Evolutionary conservation across 108 stramenopile genomes (phyloP).

Genomic region (Chaetoceros tenuissimus): DNA sequence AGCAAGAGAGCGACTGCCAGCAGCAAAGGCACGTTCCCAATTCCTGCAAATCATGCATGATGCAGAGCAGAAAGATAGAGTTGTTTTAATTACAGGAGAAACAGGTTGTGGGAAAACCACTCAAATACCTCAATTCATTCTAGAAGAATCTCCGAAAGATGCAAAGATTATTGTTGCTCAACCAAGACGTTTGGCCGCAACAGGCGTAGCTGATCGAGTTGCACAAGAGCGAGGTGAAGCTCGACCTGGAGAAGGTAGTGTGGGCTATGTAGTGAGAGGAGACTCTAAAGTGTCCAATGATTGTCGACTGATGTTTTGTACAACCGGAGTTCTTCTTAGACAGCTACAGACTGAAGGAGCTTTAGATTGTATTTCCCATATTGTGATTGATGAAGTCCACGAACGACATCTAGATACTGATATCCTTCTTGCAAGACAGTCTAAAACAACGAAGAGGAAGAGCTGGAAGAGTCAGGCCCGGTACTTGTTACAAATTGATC

Average conservation of each 20-base stretch:
- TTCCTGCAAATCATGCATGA: conserved; percentile 45
- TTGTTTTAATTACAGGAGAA: conserved; percentile 76
- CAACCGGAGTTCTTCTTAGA: conserved; percentile 94
- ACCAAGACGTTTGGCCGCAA: conserved; percentile 91
- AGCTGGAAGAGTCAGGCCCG: conserved; percentile 74
- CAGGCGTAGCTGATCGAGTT: conserved; percentile 88
- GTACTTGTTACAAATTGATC: conserved; percentile 83
- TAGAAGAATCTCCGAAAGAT: conserved; percentile 66
- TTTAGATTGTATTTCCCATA: conserved; percentile 76
- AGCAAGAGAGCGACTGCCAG: conserved; percentile 61
- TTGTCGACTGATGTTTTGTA: conserved; percentile 91
- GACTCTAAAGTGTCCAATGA: conserved; percentile 52
- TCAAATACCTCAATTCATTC: conserved; percentile 90
- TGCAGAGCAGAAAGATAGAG: conserved; percentile 40
- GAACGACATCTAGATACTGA: conserved; percentile 85
- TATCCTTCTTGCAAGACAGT: conserved; percentile 61
- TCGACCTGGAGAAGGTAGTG: conserved; percentile 50
- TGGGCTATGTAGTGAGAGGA: conserved; percentile 91
- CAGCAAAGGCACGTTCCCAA: conserved; percentile 43
- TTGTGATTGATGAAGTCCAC: conserved; percentile 96
- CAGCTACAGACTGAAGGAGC: conserved; percentile 80
- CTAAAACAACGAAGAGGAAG: conserved; percentile 66
- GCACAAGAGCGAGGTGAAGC: conserved; percentile 85
- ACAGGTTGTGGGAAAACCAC: conserved; percentile 86
- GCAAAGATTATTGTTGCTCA: conserved; percentile 92